These are phyloP conservation scores for Botrytis tulipae DNA, from an alignment of 2,329 filamentous ascomycete species.

Conservation along the genomic window DNA sequence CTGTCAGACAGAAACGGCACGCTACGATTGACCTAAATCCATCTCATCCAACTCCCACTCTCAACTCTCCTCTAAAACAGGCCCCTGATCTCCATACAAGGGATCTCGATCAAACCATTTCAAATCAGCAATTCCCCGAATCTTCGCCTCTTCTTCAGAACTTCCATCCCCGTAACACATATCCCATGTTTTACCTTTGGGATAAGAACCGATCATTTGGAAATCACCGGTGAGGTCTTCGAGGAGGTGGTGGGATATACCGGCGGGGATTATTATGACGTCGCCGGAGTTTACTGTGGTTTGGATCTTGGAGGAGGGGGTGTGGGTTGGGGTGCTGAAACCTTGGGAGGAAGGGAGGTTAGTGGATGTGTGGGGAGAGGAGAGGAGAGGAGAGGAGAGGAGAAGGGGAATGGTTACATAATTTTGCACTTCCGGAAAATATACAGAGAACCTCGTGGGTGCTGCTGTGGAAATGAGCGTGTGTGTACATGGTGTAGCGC, in stretches of 20 bases:
- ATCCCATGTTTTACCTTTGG: neutral
- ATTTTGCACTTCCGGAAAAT: neutral
- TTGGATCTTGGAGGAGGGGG: neutral
- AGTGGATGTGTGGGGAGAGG: neutral
- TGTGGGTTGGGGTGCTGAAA: neutral
- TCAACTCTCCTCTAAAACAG: neutral
- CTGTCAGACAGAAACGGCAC: neutral
- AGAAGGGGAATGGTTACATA: neutral
- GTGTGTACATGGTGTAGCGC: neutral
- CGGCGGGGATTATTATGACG: neutral
- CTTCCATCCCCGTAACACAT: neutral
- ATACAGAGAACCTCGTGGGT: neutral
- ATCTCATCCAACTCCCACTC: neutral
- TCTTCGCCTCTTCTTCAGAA: neutral
- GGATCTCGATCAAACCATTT: neutral
- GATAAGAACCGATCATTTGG: neutral
- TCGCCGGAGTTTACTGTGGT: neutral
- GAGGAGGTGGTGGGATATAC: neutral
- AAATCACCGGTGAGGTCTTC: neutral
- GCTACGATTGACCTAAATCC: neutral
- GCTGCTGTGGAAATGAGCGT: neutral
- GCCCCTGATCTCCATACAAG: neutral
- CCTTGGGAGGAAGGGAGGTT: neutral
- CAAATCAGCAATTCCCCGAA: neutral
- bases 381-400: neutral